Evolutionary conservation across 2,329 filamentous ascomycete species (phyloP), one percentile per base, ranked within the genome.

Genomic region (Tolypocladium amazonense): DNA sequence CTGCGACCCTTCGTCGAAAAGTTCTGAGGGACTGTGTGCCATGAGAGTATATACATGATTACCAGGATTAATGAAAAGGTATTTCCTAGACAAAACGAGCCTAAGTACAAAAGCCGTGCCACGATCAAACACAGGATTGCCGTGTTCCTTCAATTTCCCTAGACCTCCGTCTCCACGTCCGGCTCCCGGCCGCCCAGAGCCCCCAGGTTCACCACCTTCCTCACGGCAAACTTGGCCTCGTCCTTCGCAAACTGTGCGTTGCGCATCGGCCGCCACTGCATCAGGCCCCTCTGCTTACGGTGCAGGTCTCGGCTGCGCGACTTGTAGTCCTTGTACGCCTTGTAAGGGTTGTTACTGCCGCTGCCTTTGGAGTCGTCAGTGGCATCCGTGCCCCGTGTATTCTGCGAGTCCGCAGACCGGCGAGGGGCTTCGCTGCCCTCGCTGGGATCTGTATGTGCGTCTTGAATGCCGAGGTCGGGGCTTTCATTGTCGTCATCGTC

Each of bases 231-330:
- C 67, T 88, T 88, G 0, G 89, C 85, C 77, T 97, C 90, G 67
- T 97, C 82, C 75, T 94, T 96, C 52, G 88, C 92, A 72, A 97
- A 97, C 65, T 87, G 85, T 27, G 85, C 79, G 70, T 96, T 96
- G 47, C 93, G 81, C 71, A 92, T 89, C 0, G 93, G 92, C 69
- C 87, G 89, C 92, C 92, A 97, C 73, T 97, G 93, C 90, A 97
- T 96, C 70, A 96, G 68, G 0, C 93, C 93, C 14, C 92, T 82
- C 66, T 97, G 92, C 75, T 92, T 91, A 0, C 92, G 84, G 71
- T 92, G 88, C 70, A 97, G 80, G 54, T 89, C 86, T 63, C 88
- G 85, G 69, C 87, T 90, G 63, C 85, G 81, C 60, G 79, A 79
- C 66, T 85, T 86, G 70, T 88, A 85, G 27, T 87, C 81, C 70